Percentiles rank a stretch among this genome's conserved stretches.
These are phyloP conservation scores for Aspergillus tamarii DNA, from an alignment of 2,329 filamentous ascomycete species.

Conservation along the genomic window DNA sequence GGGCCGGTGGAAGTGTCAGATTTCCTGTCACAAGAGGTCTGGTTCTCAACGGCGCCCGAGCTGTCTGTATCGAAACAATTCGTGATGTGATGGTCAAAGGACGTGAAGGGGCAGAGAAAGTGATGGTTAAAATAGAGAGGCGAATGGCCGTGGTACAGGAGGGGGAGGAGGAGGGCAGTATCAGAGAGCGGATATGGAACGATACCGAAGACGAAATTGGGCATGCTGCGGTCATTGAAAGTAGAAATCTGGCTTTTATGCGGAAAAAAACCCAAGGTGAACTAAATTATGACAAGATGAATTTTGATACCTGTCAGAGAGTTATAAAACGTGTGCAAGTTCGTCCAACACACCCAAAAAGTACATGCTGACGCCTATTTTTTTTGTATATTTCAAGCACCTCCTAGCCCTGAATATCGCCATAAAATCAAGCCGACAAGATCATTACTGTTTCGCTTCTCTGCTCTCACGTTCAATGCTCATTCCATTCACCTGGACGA, in stretches of 20 bases:
- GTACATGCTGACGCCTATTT: conserved; percentile 22
- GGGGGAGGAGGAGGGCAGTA: conserved; percentile 35
- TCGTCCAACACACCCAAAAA: conserved; percentile 8
- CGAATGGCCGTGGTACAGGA: conserved; percentile 49
- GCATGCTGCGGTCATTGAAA: conserved; percentile 57
- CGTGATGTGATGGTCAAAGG: conserved; percentile 56
- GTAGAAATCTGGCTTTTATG: conserved; percentile 67
- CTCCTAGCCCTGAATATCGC: conserved; percentile 56
- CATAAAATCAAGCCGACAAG: conserved; percentile 68
- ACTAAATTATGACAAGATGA: conserved; percentile 28
- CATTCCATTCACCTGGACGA: conserved; percentile 87
- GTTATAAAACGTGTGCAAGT: conserved; percentile 40
- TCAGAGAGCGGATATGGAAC: conserved; percentile 48
- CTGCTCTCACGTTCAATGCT: conserved; percentile 87
- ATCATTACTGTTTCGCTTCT: conserved; percentile 83
- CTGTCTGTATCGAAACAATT: conserved; percentile 52
- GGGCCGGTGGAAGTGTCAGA: conserved; percentile 77
- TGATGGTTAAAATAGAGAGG: conserved; percentile 65
- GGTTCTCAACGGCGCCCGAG: conserved; percentile 39
- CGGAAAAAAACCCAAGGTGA: conserved; percentile 49
- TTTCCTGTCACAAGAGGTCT: conserved; percentile 48
- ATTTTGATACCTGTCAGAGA: conserved; percentile 28
- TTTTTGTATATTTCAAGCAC: conserved; percentile 41
- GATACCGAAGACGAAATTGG: conserved; percentile 47
- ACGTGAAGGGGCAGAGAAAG: conserved; percentile 55